These are phyloP conservation scores for Pythium guiyangense DNA, from an alignment of 352 stramenopile genomes.

Conservation along the genomic window DNA sequence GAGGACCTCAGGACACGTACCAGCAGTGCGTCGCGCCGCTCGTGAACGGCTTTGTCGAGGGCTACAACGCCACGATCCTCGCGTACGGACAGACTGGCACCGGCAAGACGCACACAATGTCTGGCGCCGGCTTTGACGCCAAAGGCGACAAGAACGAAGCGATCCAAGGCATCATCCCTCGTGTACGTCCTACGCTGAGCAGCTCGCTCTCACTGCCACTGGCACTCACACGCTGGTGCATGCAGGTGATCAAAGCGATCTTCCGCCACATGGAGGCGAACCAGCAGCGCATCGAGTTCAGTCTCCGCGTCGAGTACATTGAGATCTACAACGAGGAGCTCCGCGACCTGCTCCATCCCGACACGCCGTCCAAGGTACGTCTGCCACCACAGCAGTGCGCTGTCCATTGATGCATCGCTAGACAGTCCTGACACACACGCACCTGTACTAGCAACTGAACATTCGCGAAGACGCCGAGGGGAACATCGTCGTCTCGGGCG, in stretches of 20 bases:
- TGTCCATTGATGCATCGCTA: not conserved
- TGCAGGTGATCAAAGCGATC: conserved; percentile 60
- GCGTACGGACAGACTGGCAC: conserved; percentile 87
- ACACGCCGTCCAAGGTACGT: conserved; percentile 60
- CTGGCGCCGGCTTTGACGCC: conserved; percentile 45
- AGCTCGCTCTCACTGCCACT: not conserved
- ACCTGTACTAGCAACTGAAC: conserved; percentile 37
- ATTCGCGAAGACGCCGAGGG: conserved; percentile 79
- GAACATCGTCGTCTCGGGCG: conserved; percentile 76
- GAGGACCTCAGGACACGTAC: conserved; percentile 51
- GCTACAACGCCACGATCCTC: conserved; percentile 81
- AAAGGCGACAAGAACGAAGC: conserved; percentile 56
- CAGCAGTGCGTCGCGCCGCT: conserved; percentile 55
- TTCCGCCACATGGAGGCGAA: conserved; percentile 57
- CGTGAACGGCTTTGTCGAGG: conserved; percentile 77
- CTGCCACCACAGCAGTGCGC: no score
- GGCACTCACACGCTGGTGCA: not conserved
- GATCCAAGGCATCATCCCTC: conserved; percentile 81
- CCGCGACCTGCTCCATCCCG: conserved; percentile 89
- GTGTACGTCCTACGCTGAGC: conserved; percentile 30
- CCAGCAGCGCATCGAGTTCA: conserved; percentile 59
- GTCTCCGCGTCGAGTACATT: conserved; percentile 93
- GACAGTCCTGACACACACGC: not conserved
- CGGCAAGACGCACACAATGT: conserved; percentile 97
- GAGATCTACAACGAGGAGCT: conserved; percentile 99